A percentile compares a stretch with the other conserved stretches of the same genome.
Conservation (phyloP, 441 rosid species). For the Omphalea diandra region DNA sequence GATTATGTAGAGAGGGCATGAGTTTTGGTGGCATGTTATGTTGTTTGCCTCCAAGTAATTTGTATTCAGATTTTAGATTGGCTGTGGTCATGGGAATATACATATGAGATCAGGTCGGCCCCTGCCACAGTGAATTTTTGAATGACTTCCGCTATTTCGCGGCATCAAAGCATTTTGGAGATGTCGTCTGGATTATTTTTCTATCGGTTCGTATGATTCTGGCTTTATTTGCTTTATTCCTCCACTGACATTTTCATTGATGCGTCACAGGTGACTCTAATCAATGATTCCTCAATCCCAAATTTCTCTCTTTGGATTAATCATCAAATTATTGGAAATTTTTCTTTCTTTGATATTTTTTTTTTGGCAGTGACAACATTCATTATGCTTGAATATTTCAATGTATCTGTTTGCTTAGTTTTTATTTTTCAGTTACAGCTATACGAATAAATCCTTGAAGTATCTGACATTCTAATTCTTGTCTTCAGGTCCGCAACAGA, state of each 20-base stretch:
- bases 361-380: constrained; percentile 15
- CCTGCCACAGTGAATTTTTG: constrained; percentile 65
- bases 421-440: constrained; percentile 13
- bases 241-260: constrained; percentile 57
- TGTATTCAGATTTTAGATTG: constrained; percentile 71
- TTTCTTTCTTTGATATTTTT: constrained; percentile 13
- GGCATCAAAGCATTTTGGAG: constrained; percentile 64
- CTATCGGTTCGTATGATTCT: constrained; percentile 96
- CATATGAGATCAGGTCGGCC: constrained; percentile 64
- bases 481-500: constrained; percentile 73
- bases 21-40: constrained; percentile 71
- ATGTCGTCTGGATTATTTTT: constrained; percentile 57
- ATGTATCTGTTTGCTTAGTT: constrained; percentile 27
- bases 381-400: constrained; percentile 19
- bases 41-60: constrained; percentile 59
- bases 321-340: constrained; percentile 19
- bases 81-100: constrained; percentile 72
- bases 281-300: constrained; percentile 32
- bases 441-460: constrained; percentile 23
- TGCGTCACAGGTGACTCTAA: constrained; percentile 68
- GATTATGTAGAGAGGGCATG: constrained; percentile 79
- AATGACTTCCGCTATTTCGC: constrained; percentile 69
- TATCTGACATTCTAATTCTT: constrained; percentile 40
- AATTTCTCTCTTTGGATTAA: constrained; percentile 25
- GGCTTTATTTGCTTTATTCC: constrained; percentile 63